Percentiles rank a stretch among this genome's conserved stretches.
phyloP scores from a whole-genome alignment of 345 rosid genomes.

The Hirschfeldia incana region DNA sequence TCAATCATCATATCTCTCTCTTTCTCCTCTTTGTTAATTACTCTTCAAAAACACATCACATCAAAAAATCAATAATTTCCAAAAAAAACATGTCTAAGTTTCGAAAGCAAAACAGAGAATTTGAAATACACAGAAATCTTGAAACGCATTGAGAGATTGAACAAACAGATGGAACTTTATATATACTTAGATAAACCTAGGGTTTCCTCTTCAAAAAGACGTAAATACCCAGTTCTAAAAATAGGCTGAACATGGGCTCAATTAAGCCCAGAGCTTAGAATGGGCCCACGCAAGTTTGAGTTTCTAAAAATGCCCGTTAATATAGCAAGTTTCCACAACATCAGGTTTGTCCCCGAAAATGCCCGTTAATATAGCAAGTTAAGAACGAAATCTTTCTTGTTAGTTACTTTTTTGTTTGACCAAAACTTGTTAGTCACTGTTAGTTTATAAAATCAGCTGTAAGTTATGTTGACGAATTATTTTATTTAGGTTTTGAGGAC shows the following conservation, averaged over 20 bases:
- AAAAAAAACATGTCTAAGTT: background rate
- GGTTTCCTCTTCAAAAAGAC: conserved; percentile 4
- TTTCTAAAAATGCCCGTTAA: too few species aligned
- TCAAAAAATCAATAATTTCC: background rate
- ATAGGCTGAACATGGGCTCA: background rate
- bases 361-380: too few species aligned
- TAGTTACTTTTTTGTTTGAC: background rate
- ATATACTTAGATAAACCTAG: conserved; percentile 19
- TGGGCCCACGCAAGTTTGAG: background rate
- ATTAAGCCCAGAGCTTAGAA: background rate
- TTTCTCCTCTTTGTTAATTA: background rate
- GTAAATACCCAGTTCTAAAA: background rate
- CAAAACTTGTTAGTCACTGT: background rate
- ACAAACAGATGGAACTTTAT: background rate
- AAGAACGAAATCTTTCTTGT: too few species aligned
- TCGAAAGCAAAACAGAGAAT: background rate
- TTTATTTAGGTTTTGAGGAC: background rate
- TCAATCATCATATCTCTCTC: background rate
- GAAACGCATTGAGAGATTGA: background rate
- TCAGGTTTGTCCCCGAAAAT: too few species aligned
- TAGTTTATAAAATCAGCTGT: background rate
- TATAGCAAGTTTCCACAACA: too few species aligned
- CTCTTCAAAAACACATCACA: background rate
- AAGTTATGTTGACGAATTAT: background rate
- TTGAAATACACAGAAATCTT: background rate